Evolutionary conservation across 495 filamentous ascomycete species (phyloP).

Genomic region (Terfezia boudieri): DNA sequence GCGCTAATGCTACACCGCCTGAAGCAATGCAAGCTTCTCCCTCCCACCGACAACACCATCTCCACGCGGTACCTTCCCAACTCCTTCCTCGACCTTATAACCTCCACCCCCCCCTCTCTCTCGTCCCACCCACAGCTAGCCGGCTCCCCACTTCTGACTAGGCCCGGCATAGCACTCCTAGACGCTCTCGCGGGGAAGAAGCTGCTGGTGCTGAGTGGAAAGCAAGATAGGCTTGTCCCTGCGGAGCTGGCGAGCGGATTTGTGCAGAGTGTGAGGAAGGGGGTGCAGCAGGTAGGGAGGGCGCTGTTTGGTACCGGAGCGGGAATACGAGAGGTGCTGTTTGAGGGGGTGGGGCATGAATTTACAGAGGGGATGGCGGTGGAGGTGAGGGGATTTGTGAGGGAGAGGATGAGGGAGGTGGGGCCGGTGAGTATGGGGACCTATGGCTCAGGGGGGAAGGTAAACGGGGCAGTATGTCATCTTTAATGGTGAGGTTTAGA

Average conservation of each 20-base stretch:
- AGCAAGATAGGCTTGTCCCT: constrained; percentile 64
- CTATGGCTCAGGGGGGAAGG: too few species aligned
- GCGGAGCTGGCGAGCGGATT: constrained; percentile 48
- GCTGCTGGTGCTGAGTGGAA: constrained; percentile 57
- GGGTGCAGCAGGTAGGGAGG: constrained; percentile 45
- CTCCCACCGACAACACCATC: background rate
- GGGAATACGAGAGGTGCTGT: constrained; percentile 53
- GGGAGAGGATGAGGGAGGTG: constrained; percentile 24
- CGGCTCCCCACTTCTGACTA: constrained; percentile 10
- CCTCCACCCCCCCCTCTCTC: background rate
- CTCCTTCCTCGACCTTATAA: background rate
- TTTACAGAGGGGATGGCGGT: constrained; percentile 49
- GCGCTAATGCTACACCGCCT: constrained; percentile 8
- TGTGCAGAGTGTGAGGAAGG: constrained; percentile 34
- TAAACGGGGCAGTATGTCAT: too few species aligned
- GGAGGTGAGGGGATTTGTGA: constrained; percentile 45
- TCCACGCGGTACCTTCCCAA: background rate
- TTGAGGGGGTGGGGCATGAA: constrained; percentile 47
- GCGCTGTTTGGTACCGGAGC: constrained; percentile 37
- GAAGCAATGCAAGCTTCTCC: constrained; percentile 1
- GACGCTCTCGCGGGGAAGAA: constrained; percentile 35
- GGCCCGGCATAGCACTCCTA: too few species aligned
- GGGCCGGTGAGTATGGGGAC: constrained; percentile 3
- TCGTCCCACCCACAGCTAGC: constrained; percentile 2
- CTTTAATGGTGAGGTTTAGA: too few species aligned